Evolutionary conservation across 176 grass and related monocot genomes (phyloP).

Genomic region (Musa beccarii): DNA sequence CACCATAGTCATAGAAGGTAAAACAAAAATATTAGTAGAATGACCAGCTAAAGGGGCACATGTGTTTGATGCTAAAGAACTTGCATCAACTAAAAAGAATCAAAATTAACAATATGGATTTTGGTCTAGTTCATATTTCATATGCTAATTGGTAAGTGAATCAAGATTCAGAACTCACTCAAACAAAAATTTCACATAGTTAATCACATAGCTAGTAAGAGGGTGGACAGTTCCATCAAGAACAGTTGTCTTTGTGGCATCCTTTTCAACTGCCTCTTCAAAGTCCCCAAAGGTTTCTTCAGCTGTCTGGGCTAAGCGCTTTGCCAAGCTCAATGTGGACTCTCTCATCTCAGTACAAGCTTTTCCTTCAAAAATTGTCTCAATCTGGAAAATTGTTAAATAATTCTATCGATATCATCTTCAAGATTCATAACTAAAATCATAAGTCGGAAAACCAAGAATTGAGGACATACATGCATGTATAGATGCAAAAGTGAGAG

Average conservation of each 20-base stretch:
- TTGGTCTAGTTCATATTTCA: background rate
- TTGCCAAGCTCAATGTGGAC: conserved; percentile 53
- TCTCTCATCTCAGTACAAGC: conserved; percentile 60
- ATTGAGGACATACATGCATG: background rate
- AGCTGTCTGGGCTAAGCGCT: conserved; percentile 76
- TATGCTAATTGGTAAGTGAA: background rate
- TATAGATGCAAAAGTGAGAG: no score
- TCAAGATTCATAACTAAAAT: background rate
- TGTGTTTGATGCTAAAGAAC: no score
- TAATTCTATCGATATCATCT: background rate
- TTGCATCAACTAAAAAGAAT: background rate
- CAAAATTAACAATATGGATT: background rate
- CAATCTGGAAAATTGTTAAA: conserved; percentile 35
- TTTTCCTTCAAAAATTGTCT: conserved; percentile 77
- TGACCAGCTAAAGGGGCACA: no score
- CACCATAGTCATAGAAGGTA: no score
- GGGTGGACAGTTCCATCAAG: conserved; percentile 95
- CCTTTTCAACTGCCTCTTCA: conserved; percentile 91
- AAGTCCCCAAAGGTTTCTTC: conserved; percentile 91
- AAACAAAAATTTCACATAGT: conserved; percentile 90
- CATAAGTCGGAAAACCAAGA: background rate
- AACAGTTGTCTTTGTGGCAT: conserved; percentile 80
- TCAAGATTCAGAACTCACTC: conserved; percentile 52
- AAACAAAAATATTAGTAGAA: no score
- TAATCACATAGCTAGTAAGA: conserved; percentile 93